Percentiles rank a stretch among this genome's conserved stretches.
Conservation (phyloP, 108 stramenopile genomes). For the Nannochloropsis oceanica region DNA sequence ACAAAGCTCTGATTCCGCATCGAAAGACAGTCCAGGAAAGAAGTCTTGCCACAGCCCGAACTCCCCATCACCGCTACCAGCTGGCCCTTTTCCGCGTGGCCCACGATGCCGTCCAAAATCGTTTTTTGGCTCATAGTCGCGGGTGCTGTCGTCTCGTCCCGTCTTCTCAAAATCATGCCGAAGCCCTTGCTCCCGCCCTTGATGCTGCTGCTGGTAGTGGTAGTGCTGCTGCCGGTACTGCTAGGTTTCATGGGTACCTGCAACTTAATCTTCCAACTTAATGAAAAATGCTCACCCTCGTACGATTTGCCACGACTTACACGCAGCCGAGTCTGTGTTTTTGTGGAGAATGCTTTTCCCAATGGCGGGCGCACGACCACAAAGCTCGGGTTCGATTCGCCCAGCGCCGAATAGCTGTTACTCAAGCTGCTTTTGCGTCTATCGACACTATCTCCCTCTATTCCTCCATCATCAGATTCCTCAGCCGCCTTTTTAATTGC, state of each 20-base stretch:
- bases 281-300: neutral
- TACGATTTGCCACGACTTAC: neutral
- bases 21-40: neutral
- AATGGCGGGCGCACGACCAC: neutral
- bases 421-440: neutral
- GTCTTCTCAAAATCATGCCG: no score
- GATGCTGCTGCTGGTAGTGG: neutral
- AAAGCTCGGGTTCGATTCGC: no score
- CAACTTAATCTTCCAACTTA: neutral
- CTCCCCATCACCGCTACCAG: neutral
- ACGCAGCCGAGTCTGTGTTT: neutral
- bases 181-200: neutral
- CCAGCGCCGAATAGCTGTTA: neutral
- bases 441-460: neutral
- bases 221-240: neutral
- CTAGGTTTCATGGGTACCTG: neutral
- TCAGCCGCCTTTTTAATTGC: neutral
- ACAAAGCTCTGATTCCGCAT: neutral
- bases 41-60: neutral
- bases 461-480: neutral
- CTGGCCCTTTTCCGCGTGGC: neutral
- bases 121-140: neutral
- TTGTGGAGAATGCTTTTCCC: neutral
- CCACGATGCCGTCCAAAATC: neutral
- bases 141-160: neutral